Base-by-base conservation (phyloP, 768 basidiomycete species). In the Mycena sanguinolenta region DNA sequence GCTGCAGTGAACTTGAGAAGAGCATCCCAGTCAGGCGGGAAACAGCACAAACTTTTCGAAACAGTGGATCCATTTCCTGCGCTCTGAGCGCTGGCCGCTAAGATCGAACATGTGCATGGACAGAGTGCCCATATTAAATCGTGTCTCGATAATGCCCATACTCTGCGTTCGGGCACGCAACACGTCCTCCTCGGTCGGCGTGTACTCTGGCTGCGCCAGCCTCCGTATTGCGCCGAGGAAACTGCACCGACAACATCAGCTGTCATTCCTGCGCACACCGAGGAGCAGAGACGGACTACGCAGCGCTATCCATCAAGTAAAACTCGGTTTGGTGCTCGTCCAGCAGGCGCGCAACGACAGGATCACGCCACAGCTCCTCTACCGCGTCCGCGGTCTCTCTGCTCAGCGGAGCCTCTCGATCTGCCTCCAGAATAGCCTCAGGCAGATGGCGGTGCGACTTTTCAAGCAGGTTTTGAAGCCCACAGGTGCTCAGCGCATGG, bases 251-350 rank as follows among this genome's bases (percentile, higher is more conserved):
- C 39, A 39, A 14, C 36, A 38, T 38, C 8, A 38, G 36, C 8
- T 34, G 39, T 7, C 3, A 39, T 39, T 12, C n/a, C n/a, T 39
- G 39, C 39, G 3, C 16, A 14, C 3, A 7, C 39, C 4, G 13
- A 12, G 16, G 39, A 17, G 39, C 16, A 17, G 13, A 14, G 6
- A 84, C 90, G 76, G 68, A 91, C 90, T 94, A 94, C 36, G 85
- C 82, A 0, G 93, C 93, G 46, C 88, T 91, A 75, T 94, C 93
- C 92, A 93, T 94, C n/a, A 95, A 81, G 75, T 94, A 94, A 75
- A 93, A 94, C 66, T 92, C 89, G 75, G 79, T 86, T 13, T 77
- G 77, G 64, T 86, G 84, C 16, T 76, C 75, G 69, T 77, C 76
- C 27, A 75, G 63, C 6, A 77, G 63, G 27, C 72, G 67, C 19